These are phyloP conservation scores for Nigrograna mackinnonii DNA, from an alignment of 2,329 filamentous ascomycete genomes.

Conservation along the genomic window DNA sequence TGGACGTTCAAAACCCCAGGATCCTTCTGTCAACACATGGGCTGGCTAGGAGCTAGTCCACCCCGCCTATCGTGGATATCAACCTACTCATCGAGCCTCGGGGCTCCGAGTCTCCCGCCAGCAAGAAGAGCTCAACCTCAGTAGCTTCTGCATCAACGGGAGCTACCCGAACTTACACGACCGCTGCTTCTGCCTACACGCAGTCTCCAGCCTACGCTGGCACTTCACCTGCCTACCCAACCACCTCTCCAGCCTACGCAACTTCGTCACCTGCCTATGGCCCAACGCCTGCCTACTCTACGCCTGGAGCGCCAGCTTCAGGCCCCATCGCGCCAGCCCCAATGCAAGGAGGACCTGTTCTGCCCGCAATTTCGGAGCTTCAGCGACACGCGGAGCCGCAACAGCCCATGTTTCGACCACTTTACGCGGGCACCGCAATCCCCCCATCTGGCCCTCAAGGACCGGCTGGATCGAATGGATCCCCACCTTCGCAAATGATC, in stretches of 20 bases:
- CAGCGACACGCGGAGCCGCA: conserved; percentile 44
- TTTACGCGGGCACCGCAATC: conserved; percentile 46
- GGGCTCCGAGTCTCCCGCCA: conserved; percentile 69
- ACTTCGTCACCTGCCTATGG: conserved; percentile 31
- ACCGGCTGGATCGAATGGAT: conserved; percentile 29
- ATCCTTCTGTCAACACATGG: conserved; percentile 32
- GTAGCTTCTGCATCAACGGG: conserved; percentile 43
- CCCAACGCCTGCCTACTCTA: conserved; percentile 26
- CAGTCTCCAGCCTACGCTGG: conserved; percentile 36
- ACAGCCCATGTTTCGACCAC: conserved; percentile 39
- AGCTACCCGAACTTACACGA: conserved; percentile 43
- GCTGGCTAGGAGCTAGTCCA: conserved; percentile 48
- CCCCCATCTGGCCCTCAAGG: conserved; percentile 22
- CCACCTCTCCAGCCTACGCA: conserved; percentile 34
- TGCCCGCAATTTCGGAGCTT: conserved; percentile 41
- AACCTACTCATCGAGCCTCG: conserved; percentile 79
- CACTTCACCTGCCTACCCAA: conserved; percentile 32
- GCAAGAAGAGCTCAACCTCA: conserved; percentile 48
- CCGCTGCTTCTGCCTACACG: conserved; percentile 39
- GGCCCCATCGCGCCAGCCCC: conserved; percentile 22
- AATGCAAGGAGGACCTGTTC: conserved; percentile 41
- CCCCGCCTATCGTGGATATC: conserved; percentile 89
- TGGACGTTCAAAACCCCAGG: conserved; percentile 18
- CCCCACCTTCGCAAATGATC: conserved; percentile 34
- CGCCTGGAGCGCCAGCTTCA: conserved; percentile 26